Evolutionary conservation across 1,284 basidiomycete species (phyloP), one percentile per base, ranked within the genome.

Genomic region (Leccinum insigne): DNA sequence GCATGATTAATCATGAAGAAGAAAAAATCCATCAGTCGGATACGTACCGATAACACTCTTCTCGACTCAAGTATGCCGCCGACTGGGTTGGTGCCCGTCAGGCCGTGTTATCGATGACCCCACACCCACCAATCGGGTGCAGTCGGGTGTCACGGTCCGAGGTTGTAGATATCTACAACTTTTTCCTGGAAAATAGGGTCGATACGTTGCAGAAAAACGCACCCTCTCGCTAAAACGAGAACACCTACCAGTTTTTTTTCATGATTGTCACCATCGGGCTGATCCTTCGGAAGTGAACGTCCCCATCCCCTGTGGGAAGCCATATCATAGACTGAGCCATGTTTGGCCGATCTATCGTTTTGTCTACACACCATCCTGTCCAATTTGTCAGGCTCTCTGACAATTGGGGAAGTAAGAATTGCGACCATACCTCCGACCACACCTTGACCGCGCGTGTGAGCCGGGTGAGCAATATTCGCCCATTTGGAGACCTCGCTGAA

Each of bases 401-500:
- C 49, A 62, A 62, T 56, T 35, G 7, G 56, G 59, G 23, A 64
- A 21, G 61, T 60, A 62, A 75, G 82, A 26, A 26, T 26, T 26
- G 23, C 63, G 64, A 64, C 62, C 72, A 40, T 69, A 90, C 89
- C 80, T 87, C 85, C 8, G 85, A 87, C 91, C 91, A 93, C 59
- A 93, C 80, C 76, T 92, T 93, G 67, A 93, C 82, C n/a, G 85
- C 86, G 66, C 87, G 83, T 63, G 80, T 81, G 67, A 91, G 82
- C 74, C 90, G 91, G 11, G 90, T 91, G 35, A 92, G 77, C 8
- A 92, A 77, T 59, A 82, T 74, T 64, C 80, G 82, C 8, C 91
- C 88, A 32, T 81, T 84, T 1, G 90, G 89, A 35, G 90, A 90
- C 89, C 88, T 90, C 69, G 13, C 62, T 67, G 29, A 65, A 66